phyloP scores from a whole-genome alignment of 208 protist species.

The Leishmania aethiopica region DNA sequence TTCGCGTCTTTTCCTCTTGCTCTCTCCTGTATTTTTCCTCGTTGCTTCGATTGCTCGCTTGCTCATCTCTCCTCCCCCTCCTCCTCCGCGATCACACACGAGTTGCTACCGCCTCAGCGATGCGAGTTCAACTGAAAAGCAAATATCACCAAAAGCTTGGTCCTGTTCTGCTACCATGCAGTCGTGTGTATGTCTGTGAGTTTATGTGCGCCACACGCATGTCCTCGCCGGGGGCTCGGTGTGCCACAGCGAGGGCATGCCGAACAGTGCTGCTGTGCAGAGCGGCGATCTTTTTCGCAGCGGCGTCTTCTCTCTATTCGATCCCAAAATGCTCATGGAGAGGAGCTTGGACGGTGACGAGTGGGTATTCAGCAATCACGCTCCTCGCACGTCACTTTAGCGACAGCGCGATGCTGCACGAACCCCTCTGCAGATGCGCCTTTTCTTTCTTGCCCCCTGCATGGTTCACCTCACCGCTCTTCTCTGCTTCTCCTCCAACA shows the following conservation, averaged over 20 bases:
- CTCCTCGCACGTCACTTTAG: not conserved
- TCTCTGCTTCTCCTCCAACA: not conserved
- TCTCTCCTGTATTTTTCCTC: not conserved
- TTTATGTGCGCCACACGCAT: not conserved
- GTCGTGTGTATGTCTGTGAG: not conserved
- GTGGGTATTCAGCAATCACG: too few relatives aligned
- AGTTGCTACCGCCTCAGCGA: not conserved
- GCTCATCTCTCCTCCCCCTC: not conserved
- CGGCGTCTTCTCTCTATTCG: not conserved
- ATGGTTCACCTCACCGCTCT: not conserved
- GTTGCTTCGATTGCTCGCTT: slow-evolving; percentile 4
- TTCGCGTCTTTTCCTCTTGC: not conserved
- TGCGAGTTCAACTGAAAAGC: not conserved
- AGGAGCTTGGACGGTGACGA: not conserved
- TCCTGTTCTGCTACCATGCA: not conserved
- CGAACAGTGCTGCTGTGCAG: not conserved
- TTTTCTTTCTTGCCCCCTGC: not conserved
- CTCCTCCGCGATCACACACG: not conserved
- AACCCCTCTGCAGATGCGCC: not conserved
- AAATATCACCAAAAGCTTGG: not conserved
- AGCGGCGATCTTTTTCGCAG: not conserved
- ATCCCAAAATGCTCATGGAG: not conserved
- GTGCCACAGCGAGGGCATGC: not conserved
- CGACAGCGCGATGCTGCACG: not conserved
- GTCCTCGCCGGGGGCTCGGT: not conserved